Percentiles rank a stretch among this genome's conserved stretches.
phyloP scores from a whole-genome alignment of 495 filamentous ascomycete genomes.

The Lophiostoma macrostomum region DNA sequence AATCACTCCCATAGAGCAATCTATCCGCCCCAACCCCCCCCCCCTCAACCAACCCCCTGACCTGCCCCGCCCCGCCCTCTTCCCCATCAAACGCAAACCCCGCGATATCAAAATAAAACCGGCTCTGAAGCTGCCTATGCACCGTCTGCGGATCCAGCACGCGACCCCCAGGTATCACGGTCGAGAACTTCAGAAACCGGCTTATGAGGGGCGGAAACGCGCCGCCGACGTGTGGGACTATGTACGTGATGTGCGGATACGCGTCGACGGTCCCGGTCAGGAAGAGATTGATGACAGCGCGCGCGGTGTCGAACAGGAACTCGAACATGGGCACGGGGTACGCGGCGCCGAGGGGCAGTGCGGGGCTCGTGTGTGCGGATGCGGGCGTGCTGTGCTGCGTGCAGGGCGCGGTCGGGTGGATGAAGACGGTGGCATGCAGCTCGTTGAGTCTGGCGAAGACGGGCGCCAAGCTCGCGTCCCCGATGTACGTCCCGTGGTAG shows the following conservation, averaged over 20 bases:
- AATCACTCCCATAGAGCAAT: conserved; percentile 53
- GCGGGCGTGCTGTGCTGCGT: neutral
- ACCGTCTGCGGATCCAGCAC: conserved; percentile 19
- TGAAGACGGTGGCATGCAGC: conserved; percentile 44
- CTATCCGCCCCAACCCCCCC: conserved; percentile 36
- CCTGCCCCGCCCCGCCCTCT: conserved; percentile 28
- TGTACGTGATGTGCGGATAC: conserved; percentile 46
- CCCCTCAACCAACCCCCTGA: conserved; percentile 22
- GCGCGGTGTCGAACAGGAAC: conserved; percentile 56
- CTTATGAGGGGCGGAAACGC: conserved; percentile 47
- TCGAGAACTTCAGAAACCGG: conserved; percentile 44
- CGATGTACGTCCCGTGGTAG: conserved; percentile 52
- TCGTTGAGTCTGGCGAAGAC: conserved; percentile 43
- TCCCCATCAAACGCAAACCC: conserved; percentile 48
- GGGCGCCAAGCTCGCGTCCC: conserved; percentile 44
- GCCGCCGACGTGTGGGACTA: conserved; percentile 52
- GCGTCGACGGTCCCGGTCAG: conserved; percentile 46
- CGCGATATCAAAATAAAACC: conserved; percentile 45
- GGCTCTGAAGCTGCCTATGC: conserved; percentile 36
- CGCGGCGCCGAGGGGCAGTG: conserved; percentile 32
- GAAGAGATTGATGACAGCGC: conserved; percentile 50
- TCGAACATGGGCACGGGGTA: conserved; percentile 53
- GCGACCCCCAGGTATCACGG: conserved; percentile 25
- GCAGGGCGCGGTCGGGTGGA: conserved; percentile 52
- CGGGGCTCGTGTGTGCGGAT: conserved; percentile 6